These are phyloP conservation scores for Salvia rosmarinus DNA, from an alignment of 257 asterid genomes.

Conservation along the genomic window DNA sequence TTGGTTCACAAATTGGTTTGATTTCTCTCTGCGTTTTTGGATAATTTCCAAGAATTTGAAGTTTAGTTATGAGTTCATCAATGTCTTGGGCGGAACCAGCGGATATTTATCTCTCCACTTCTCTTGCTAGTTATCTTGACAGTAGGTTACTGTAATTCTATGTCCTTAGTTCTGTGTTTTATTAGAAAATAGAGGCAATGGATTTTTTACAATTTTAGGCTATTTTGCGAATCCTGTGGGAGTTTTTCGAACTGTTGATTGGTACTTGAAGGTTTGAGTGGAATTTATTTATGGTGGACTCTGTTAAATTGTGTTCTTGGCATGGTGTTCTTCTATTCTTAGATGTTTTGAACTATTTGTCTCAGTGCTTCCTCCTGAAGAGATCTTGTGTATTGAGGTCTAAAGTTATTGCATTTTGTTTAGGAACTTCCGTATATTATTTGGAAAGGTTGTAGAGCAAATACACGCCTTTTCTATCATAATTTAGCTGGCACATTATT, in stretches of 20 bases:
- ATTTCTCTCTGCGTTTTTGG: constrained; percentile 48
- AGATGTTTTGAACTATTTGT: background rate
- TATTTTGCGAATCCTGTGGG: background rate
- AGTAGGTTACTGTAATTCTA: constrained; percentile 50
- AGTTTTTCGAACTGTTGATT: constrained; percentile 15
- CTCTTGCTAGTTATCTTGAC: constrained; percentile 97
- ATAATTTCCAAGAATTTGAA: constrained; percentile 51
- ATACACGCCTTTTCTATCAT: background rate
- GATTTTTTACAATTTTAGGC: background rate
- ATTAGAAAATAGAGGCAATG: background rate
- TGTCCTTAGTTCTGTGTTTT: background rate
- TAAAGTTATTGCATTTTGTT: background rate
- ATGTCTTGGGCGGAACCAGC: constrained; percentile 98
- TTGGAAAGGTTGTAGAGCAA: constrained; percentile 5
- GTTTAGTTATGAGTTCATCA: constrained; percentile 41
- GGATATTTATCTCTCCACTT: constrained; percentile 85
- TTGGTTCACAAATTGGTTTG: constrained; percentile 42
- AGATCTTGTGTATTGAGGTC: background rate
- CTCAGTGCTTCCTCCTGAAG: background rate
- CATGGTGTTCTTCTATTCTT: background rate
- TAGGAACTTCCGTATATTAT: background rate
- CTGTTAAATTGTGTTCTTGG: background rate
- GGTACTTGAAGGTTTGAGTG: constrained; percentile 24
- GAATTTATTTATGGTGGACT: constrained; percentile 14
- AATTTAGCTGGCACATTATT: background rate